These are phyloP conservation scores for Mycogone perniciosa DNA, from an alignment of 2,329 filamentous ascomycete species.

Conservation along the genomic window DNA sequence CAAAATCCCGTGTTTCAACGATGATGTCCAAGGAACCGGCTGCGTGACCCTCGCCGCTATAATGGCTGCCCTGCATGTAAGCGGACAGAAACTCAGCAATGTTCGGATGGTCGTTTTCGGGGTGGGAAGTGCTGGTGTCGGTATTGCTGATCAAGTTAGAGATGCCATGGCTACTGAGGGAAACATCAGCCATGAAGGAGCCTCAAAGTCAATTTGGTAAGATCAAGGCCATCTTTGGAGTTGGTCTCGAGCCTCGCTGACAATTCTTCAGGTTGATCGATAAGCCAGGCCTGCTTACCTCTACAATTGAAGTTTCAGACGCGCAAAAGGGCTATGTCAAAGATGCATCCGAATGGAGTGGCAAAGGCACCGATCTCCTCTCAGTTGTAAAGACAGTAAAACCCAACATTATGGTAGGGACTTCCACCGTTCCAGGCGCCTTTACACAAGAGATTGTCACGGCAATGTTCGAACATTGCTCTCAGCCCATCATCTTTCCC, in stretches of 20 bases:
- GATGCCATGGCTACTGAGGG: slow-evolving; percentile 70
- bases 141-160: slow-evolving; percentile 78
- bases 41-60: slow-evolving; percentile 82
- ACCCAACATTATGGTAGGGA: slow-evolving; percentile 78
- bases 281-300: slow-evolving; percentile 69
- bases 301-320: slow-evolving; percentile 54
- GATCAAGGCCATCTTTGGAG: slow-evolving; percentile 4
- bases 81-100: slow-evolving; percentile 58
- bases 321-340: slow-evolving; percentile 65
- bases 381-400: slow-evolving; percentile 63
- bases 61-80: slow-evolving; percentile 67
- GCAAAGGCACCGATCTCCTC: slow-evolving; percentile 51
- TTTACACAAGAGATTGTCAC: slow-evolving; percentile 70
- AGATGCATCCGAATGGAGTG: slow-evolving; percentile 56
- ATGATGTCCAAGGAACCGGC: slow-evolving; percentile 84
- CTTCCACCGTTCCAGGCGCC: slow-evolving; percentile 67
- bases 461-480: slow-evolving; percentile 68
- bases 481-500: slow-evolving; percentile 71
- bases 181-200: slow-evolving; percentile 63
- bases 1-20: slow-evolving; percentile 78
- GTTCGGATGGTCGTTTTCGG: slow-evolving; percentile 71
- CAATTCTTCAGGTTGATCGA: slow-evolving; percentile 60
- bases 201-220: slow-evolving; percentile 71
- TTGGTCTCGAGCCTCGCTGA: background rate
- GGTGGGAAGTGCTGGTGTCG: slow-evolving; percentile 73